Evolutionary conservation across 306 rosid species (phyloP), one percentile per base, ranked within the genome.

Genomic region (Vigna radiata): DNA sequence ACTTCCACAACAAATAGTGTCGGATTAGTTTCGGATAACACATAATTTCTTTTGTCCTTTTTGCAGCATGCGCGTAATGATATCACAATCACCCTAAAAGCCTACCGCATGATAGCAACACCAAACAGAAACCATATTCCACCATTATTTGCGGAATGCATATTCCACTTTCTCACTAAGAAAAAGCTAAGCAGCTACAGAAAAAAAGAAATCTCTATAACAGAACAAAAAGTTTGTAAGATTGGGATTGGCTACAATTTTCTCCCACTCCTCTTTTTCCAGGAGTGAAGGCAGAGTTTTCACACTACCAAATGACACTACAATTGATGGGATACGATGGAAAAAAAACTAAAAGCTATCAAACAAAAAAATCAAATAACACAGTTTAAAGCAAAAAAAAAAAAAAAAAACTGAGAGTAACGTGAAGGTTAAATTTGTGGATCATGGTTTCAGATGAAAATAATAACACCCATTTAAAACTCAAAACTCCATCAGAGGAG

Each of bases 1-100:
- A 58, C 63, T 58, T 69, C 27, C 12, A 39, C 73, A 41, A 21
- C 18, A 5, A 27, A 29, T 48, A 11, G 27, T 31, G 16, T 59
- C 31, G 16, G 23, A 21, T 18, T 6, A n/a, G 36, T 48, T 62
- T 60, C 33, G 21, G 19, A 16, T 15, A 60, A 19, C 46, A 70
- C 7, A 12, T 21, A n/a, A 18, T 18, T 47, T 0, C 1, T 76
- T 66, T 53, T 48, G 6, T 23, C 12, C 41, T 37, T 37, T 39
- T n/a, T 31, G 60, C 53, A 73, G 63, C 41, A 46, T 81, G 77
- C 17, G n/a, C 55, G 8, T 69, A 69, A 49, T 60, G 48, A 53
- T 62, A 62, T 19, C 55, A 11, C 50, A 70, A 31, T 37, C 69
- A 33, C 21, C 23, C 68, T 31, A 58, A 55, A 76, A 69, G 4